These are phyloP conservation scores for Ganoderma sinense DNA, from an alignment of 1,284 basidiomycete species.

Conservation along the genomic window DNA sequence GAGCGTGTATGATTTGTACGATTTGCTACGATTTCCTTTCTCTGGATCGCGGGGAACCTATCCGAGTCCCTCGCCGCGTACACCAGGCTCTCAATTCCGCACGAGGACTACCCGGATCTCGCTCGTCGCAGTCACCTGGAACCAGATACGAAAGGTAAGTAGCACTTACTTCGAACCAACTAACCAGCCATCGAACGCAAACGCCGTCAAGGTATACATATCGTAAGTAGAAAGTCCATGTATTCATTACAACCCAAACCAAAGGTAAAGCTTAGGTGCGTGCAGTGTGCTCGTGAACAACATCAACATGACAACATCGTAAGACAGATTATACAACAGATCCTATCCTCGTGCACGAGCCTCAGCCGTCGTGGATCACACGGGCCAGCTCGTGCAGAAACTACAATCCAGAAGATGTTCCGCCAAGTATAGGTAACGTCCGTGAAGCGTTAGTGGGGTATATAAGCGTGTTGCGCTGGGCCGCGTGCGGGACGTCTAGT, in stretches of 20 bases:
- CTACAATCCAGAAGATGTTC: not conserved
- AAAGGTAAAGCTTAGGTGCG: too few relatives aligned
- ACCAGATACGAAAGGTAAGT: too few relatives aligned
- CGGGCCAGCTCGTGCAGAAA: not conserved
- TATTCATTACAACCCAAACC: too few relatives aligned
- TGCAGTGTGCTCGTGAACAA: not conserved
- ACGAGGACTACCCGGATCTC: too few relatives aligned
- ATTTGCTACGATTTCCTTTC: not conserved
- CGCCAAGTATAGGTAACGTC: not conserved
- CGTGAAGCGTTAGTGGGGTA: not conserved
- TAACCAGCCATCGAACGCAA: too few relatives aligned
- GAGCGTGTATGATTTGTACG: not conserved
- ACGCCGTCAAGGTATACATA: too few relatives aligned
- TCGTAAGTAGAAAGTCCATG: too few relatives aligned
- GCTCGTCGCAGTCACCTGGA: too few relatives aligned
- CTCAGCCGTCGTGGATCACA: not conserved
- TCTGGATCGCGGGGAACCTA: not conserved
- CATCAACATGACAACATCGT: not conserved
- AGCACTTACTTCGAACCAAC: too few relatives aligned
- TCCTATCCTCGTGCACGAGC: not conserved
- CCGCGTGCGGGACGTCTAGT: slow-evolving; percentile 18
- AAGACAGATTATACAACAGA: slow-evolving; percentile 4
- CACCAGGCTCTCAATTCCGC: too few relatives aligned
- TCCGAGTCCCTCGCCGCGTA: too few relatives aligned
- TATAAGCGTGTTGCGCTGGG: not conserved